A percentile compares a stretch with the other conserved stretches of the same genome.
Conservation (phyloP, 2,329 filamentous ascomycete genomes). For the Myriosclerotinia scirpicola region DNA sequence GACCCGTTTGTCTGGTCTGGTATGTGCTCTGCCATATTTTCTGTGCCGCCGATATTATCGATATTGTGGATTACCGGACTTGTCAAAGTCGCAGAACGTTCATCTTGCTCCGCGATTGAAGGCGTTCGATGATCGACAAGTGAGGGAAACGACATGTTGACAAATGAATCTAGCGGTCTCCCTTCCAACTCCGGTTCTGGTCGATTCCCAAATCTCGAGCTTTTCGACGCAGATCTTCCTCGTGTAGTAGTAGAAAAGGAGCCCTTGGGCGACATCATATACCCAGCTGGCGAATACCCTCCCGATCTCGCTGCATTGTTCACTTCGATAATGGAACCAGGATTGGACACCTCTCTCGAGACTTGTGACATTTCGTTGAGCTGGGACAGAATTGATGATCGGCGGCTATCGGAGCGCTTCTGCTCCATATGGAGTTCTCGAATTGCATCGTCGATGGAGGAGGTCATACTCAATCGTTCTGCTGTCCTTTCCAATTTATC, state of each 20-base stretch:
- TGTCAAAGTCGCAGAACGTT: conserved; percentile 34
- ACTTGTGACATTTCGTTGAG: conserved; percentile 26
- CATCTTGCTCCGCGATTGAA: conserved; percentile 37
- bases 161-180: conserved; percentile 39
- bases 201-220: conserved; percentile 43
- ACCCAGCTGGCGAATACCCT: conserved; percentile 68
- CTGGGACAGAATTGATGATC: conserved; percentile 60
- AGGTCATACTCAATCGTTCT: conserved; percentile 69
- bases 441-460: conserved; percentile 76
- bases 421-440: conserved; percentile 69
- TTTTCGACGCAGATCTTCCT: conserved; percentile 56
- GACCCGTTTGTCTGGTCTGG: conserved; percentile 25
- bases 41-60: conserved; percentile 4
- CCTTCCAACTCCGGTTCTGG: conserved; percentile 42
- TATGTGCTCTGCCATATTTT: conserved; percentile 22
- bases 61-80: conserved; percentile 31
- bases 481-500: conserved; percentile 73
- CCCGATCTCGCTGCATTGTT: conserved; percentile 66
- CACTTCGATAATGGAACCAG: conserved; percentile 65
- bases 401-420: conserved; percentile 67
- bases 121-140: conserved; percentile 29
- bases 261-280: conserved; percentile 65
- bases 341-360: conserved; percentile 49
- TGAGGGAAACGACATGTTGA: conserved; percentile 32
- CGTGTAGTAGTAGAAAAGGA: conserved; percentile 52